A percentile compares a stretch with the other conserved stretches of the same genome.
phyloP scores from a whole-genome alignment of 164 flowering plant species.

The Santalum album region DNA sequence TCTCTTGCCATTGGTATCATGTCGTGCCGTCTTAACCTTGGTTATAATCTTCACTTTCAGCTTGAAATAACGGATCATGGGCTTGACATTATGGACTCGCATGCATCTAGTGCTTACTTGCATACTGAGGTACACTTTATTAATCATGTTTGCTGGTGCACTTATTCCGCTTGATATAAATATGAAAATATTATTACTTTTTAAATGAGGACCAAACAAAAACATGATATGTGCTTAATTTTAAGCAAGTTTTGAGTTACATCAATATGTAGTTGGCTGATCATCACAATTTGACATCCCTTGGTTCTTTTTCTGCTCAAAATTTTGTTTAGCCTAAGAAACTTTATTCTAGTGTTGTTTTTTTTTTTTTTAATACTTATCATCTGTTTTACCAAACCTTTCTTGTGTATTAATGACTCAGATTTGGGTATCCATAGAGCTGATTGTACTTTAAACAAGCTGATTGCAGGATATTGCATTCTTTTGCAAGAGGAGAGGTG shows the following conservation, averaged over 20 bases:
- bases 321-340: no score
- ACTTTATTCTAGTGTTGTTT: no score
- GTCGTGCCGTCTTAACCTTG: not conserved
- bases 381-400: no score
- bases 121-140: conserved; percentile 14
- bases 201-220: no score
- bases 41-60: conserved; percentile 12
- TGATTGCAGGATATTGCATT: conserved; percentile 16
- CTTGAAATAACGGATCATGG: conserved; percentile 10
- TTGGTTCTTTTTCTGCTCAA: no score
- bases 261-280: no score
- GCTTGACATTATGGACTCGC: conserved; percentile 10
- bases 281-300: no score
- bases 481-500: conserved; percentile 25
- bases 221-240: no score
- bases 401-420: not conserved
- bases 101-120: conserved; percentile 17
- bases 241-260: no score
- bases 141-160: not conserved
- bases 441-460: not conserved
- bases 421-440: not conserved
- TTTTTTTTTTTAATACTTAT: no score
- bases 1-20: not conserved
- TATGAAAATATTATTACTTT: no score
- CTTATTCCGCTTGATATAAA: no score